phyloP scores from a whole-genome alignment of 176 grass and related monocot species.

The Aegilops speltoides region DNA sequence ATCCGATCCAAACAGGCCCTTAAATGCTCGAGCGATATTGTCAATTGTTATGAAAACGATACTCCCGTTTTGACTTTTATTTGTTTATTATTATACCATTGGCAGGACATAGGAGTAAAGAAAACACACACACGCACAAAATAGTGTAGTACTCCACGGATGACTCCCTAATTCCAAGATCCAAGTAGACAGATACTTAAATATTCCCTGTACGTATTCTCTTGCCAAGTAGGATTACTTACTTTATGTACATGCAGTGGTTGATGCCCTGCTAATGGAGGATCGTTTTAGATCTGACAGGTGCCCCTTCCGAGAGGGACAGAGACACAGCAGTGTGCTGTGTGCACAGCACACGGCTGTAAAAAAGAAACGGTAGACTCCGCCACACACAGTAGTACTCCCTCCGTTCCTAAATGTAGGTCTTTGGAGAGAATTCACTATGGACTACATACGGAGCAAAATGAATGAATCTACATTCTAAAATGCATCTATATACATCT shows the following conservation, averaged over 20 bases:
- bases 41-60: conserved; percentile 2
- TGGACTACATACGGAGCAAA: too few relatives aligned
- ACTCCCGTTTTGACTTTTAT: not conserved
- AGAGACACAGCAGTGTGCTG: too few relatives aligned
- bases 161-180: conserved; percentile 5
- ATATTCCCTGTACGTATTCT: not conserved
- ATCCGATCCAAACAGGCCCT: not conserved
- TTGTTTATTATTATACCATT: not conserved
- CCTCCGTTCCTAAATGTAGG: too few relatives aligned
- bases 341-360: too few relatives aligned
- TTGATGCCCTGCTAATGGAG: not conserved
- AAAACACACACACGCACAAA: not conserved
- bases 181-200: not conserved
- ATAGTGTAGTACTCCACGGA: not conserved
- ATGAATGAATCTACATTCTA: too few relatives aligned
- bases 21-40: not conserved
- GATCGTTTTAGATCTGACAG: not conserved
- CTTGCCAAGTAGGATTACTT: not conserved
- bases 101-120: not conserved
- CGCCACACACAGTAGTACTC: too few relatives aligned
- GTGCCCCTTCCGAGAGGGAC: not conserved
- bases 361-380: too few relatives aligned
- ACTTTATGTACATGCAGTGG: not conserved
- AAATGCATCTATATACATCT: too few relatives aligned
- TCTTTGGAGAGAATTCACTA: too few relatives aligned